phyloP scores from a whole-genome alignment of 352 stramenopile genomes.

The Pythium sp. region DNA sequence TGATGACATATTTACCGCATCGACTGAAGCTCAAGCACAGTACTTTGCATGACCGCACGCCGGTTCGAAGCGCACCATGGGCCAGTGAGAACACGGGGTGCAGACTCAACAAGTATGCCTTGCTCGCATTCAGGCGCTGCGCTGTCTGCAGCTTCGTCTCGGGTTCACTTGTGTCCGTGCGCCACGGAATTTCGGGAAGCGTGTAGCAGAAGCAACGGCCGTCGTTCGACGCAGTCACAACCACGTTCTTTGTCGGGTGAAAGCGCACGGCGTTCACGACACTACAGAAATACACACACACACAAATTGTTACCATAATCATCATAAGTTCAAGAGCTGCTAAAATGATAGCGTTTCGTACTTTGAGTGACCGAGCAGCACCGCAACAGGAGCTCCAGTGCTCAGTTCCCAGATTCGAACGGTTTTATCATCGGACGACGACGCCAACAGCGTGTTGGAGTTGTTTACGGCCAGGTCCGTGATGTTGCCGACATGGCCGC shows the following conservation, averaged over 20 bases:
- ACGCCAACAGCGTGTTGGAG: constrained; percentile 77
- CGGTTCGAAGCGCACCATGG: constrained; percentile 42
- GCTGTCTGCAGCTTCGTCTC: constrained; percentile 82
- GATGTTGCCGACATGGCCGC: constrained; percentile 87
- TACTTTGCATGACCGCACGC: constrained; percentile 69
- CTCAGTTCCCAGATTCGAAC: constrained; percentile 86
- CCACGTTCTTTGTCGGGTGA: constrained; percentile 80
- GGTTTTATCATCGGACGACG: constrained; percentile 88
- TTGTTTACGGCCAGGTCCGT: constrained; percentile 88
- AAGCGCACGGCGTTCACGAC: constrained; percentile 88
- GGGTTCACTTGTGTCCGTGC: constrained; percentile 18
- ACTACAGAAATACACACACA: constrained; percentile 22
- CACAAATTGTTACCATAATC: not conserved
- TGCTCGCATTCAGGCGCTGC: constrained; percentile 61
- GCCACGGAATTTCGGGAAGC: constrained; percentile 62
- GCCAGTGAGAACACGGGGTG: constrained; percentile 80
- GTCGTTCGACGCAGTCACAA: constrained; percentile 92
- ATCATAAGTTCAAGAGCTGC: not conserved
- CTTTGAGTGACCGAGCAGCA: constrained; percentile 85
- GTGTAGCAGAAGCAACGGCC: constrained; percentile 90
- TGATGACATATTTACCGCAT: constrained; percentile 88
- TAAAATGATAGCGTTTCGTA: constrained; percentile 40
- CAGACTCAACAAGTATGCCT: constrained; percentile 79
- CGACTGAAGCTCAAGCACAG: constrained; percentile 69
- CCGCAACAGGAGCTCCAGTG: constrained; percentile 77